These are phyloP conservation scores for Talaromyces atroroseus DNA, from an alignment of 2,329 filamentous ascomycete species.

Conservation along the genomic window DNA sequence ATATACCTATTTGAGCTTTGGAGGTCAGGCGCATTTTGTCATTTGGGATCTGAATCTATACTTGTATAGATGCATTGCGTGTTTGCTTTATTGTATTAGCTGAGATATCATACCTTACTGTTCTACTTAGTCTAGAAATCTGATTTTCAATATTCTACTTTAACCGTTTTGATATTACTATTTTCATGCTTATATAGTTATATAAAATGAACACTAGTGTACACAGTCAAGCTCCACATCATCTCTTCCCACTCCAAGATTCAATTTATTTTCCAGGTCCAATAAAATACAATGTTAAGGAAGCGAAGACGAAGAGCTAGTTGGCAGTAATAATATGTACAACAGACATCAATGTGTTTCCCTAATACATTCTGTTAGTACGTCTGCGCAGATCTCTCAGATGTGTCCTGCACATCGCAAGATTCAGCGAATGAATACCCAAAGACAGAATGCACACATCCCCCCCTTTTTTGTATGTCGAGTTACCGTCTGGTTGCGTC, in stretches of 20 bases:
- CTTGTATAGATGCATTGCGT: not conserved
- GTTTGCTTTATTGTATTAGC: not conserved
- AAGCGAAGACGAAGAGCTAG: not conserved
- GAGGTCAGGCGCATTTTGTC: not conserved
- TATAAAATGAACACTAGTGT: not conserved
- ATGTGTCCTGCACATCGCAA: not conserved
- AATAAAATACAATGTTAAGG: not conserved
- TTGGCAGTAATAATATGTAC: not conserved
- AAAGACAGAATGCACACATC: not conserved
- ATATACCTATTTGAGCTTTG: constrained; percentile 11
- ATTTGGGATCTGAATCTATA: not conserved
- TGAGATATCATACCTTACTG: not conserved
- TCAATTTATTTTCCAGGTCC: not conserved
- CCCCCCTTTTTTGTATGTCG: not conserved
- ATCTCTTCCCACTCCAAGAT: not conserved
- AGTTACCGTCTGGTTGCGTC: constrained; percentile 35
- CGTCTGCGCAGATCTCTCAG: not conserved
- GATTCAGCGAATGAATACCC: not conserved
- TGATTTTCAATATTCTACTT: not conserved
- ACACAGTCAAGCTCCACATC: not conserved
- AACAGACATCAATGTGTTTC: not conserved
- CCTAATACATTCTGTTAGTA: not conserved
- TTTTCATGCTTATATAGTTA: no score
- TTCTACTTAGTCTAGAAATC: not conserved
- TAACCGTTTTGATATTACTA: not conserved